Percentiles rank a stretch among this genome's conserved stretches.
Conservation (phyloP, 169 alveolate species). For the Plasmodium yoelii region DNA sequence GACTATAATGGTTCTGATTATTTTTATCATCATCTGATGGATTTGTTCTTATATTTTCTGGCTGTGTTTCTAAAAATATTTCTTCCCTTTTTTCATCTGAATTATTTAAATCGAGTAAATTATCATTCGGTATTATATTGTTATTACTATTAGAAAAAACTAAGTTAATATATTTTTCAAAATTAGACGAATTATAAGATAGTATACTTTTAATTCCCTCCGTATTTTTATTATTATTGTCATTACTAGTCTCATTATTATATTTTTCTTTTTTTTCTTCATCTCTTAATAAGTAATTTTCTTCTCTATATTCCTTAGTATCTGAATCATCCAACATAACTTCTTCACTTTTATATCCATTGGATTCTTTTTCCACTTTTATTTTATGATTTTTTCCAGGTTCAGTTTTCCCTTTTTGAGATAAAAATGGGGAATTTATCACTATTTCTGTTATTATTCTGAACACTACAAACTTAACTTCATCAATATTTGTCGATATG, state of each 20-base stretch:
- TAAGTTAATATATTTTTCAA: constrained; percentile 62
- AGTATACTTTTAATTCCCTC: not conserved
- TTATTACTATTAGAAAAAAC: constrained; percentile 19
- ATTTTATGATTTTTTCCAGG: not conserved
- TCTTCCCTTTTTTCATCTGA: not conserved
- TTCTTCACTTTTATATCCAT: not conserved
- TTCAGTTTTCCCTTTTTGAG: not conserved
- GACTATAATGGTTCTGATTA: not conserved
- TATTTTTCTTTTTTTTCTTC: not conserved
- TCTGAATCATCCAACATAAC: not conserved
- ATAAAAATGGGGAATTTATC: constrained; percentile 15
- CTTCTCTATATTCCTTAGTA: not conserved
- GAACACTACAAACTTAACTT: constrained; percentile 44
- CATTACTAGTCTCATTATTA: not conserved
- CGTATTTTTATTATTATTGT: not conserved
- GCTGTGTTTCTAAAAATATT: too few species aligned
- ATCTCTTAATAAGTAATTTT: not conserved
- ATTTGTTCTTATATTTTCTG: too few species aligned
- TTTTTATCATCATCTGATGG: not conserved
- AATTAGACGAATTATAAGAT: constrained; percentile 38
- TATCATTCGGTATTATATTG: constrained; percentile 16
- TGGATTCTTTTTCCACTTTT: not conserved
- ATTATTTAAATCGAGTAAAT: constrained; percentile 34
- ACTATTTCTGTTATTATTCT: constrained; percentile 46
- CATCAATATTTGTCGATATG: constrained; percentile 34